phyloP scores from a whole-genome alignment of 805 yeast species.

The Isabelozyma rhagii region DNA sequence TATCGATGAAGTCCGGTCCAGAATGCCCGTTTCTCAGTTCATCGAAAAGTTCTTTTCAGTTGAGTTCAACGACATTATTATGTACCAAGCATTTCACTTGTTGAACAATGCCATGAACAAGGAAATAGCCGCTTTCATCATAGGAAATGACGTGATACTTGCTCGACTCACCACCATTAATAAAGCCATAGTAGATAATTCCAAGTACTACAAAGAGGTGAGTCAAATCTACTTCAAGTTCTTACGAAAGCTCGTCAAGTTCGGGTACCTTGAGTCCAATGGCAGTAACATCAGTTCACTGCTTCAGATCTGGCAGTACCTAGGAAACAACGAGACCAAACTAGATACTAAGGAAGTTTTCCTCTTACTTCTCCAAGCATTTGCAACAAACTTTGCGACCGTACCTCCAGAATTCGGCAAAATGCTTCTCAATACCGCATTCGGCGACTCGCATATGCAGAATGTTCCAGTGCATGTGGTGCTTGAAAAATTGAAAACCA shows the following conservation, averaged over 20 bases:
- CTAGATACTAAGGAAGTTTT: conserved; percentile 16
- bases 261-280: conserved; percentile 8
- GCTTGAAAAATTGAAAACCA: conserved; percentile 6
- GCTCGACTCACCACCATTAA: conserved; percentile 13
- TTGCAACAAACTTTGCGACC: neutral
- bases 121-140: conserved; percentile 8
- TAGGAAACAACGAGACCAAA: conserved; percentile 9
- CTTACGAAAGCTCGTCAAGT: conserved; percentile 21
- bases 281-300: conserved; percentile 1
- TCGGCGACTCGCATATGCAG: neutral
- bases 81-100: conserved; percentile 34
- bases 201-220: conserved; percentile 32
- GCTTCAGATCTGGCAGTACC: conserved; percentile 5
- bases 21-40: conserved; percentile 8
- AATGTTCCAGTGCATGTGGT: conserved; percentile 2
- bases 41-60: conserved; percentile 15
- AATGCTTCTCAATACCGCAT: neutral
- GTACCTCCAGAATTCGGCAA: neutral
- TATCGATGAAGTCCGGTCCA: conserved; percentile 3
- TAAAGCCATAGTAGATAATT: conserved; percentile 30
- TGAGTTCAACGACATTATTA: conserved; percentile 30
- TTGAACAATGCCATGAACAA: conserved; percentile 25
- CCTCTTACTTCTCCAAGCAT: conserved; percentile 19
- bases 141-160: conserved; percentile 10
- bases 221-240: conserved; percentile 24